Percentiles rank a stretch among this genome's conserved stretches.
Conservation (phyloP, 768 basidiomycete species). For the Suillus weaverae region DNA sequence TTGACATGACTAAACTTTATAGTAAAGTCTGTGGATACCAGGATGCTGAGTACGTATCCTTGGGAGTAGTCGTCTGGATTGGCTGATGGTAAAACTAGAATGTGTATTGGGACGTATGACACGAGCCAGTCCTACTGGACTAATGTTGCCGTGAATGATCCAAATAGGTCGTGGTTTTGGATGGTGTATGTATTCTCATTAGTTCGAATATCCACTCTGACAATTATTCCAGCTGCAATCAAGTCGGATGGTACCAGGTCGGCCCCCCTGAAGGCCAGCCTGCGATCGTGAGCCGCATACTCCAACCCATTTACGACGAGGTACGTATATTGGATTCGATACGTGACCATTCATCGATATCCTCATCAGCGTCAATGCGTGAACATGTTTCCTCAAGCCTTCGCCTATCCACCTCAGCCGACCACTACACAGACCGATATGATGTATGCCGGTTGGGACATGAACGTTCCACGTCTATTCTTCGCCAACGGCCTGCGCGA, state of each 20-base stretch:
- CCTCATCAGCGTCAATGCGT: slow-evolving; percentile 62
- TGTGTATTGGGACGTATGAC: slow-evolving; percentile 45
- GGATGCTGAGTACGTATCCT: slow-evolving; percentile 46
- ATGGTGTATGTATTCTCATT: slow-evolving; percentile 48
- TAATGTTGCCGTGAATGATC: slow-evolving; percentile 54
- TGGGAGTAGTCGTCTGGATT: neutral
- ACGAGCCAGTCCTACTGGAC: slow-evolving; percentile 46
- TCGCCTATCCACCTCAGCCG: slow-evolving; percentile 46
- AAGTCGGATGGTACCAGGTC: slow-evolving; percentile 55
- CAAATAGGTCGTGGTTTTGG: slow-evolving; percentile 68
- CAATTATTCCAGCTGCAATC: slow-evolving; percentile 52
- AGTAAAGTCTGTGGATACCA: slow-evolving; percentile 50
- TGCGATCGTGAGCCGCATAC: slow-evolving; percentile 34
- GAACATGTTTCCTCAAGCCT: slow-evolving; percentile 63
- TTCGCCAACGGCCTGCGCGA: slow-evolving; percentile 69
- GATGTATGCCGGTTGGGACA: slow-evolving; percentile 63
- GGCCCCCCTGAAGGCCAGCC: slow-evolving; percentile 40
- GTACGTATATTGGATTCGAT: slow-evolving; percentile 14
- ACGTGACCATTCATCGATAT: neutral
- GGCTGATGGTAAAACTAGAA: slow-evolving; percentile 39
- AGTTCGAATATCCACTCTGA: neutral
- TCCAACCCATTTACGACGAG: slow-evolving; percentile 31
- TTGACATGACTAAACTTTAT: neutral
- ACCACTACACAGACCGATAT: slow-evolving; percentile 44
- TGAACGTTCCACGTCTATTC: slow-evolving; percentile 56